A percentile compares a stretch with the other conserved stretches of the same genome.
Conservation (phyloP, 2,329 filamentous ascomycete genomes). For the Fusarium keratoplasticum region DNA sequence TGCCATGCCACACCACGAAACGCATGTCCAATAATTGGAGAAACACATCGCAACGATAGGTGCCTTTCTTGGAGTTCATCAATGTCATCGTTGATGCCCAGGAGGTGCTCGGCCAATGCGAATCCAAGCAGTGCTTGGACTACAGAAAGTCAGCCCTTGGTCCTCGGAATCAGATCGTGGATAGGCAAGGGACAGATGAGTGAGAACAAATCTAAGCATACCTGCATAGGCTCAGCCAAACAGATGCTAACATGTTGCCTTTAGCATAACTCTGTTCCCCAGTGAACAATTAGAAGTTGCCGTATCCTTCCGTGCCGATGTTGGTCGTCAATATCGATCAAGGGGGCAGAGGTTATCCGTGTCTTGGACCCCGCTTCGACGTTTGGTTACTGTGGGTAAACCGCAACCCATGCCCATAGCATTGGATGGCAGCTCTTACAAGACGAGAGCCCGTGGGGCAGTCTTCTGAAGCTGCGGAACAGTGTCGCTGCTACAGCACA, state of each 20-base stretch:
- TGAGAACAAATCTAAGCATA: background rate
- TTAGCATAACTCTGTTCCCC: background rate
- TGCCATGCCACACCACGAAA: background rate
- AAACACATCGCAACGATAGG: background rate
- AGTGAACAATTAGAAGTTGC: background rate
- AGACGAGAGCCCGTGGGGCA: background rate
- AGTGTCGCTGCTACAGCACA: background rate
- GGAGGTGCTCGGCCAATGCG: no score
- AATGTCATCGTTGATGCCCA: background rate
- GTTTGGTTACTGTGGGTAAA: no score
- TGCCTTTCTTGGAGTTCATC: background rate
- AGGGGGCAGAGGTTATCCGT: background rate
- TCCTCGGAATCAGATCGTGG: background rate
- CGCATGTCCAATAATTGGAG: background rate
- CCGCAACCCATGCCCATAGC: background rate
- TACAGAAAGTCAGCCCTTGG: background rate
- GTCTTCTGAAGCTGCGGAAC: background rate
- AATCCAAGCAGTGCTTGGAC: background rate
- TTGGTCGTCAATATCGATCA: background rate
- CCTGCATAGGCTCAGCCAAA: background rate
- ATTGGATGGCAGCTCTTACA: background rate
- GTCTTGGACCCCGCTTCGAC: no score
- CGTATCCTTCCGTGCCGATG: background rate
- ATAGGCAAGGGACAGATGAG: background rate
- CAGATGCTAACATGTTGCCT: background rate